Evolutionary conservation across 768 basidiomycete genomes (phyloP).

Genomic region (Vararia minispora): DNA sequence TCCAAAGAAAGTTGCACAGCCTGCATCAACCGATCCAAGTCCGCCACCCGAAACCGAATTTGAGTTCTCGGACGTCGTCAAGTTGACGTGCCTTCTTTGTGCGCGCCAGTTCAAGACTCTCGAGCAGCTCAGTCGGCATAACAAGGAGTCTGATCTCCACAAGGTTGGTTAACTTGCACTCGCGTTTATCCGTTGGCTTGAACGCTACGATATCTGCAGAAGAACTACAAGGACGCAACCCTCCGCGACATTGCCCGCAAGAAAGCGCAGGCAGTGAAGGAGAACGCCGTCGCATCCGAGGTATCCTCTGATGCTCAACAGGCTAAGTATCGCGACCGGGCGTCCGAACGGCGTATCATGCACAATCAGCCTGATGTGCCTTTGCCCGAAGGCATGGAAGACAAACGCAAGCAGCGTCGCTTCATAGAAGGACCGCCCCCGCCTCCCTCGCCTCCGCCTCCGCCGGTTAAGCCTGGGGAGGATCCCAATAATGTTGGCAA

Average conservation of each 20-base stretch:
- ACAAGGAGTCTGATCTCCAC: conserved; percentile 89
- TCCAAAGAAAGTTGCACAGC: conserved; percentile 4
- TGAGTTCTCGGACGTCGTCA: conserved; percentile 69
- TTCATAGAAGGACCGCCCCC: conserved; percentile 51
- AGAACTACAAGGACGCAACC: conserved; percentile 68
- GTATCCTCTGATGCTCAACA: conserved; percentile 23
- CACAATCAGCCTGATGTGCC: conserved; percentile 91
- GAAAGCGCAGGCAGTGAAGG: conserved; percentile 41
- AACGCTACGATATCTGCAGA: conserved; percentile 34
- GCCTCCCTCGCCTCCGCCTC: conserved; percentile 50
- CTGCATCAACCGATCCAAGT: conserved; percentile 14
- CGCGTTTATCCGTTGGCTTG: not conserved
- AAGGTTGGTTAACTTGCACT: conserved; percentile 49
- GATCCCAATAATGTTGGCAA: conserved; percentile 87
- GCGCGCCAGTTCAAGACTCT: conserved; percentile 84
- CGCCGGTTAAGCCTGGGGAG: conserved; percentile 57
- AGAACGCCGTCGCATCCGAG: conserved; percentile 18
- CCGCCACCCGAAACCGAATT: conserved; percentile 49
- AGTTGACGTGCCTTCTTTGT: conserved; percentile 81
- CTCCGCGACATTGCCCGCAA: conserved; percentile 65
- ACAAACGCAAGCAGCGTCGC: conserved; percentile 30
- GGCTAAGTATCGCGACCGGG: conserved; percentile 88
- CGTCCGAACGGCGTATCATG: conserved; percentile 79
- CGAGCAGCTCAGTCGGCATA: conserved; percentile 83
- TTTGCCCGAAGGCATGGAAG: conserved; percentile 38